These are phyloP conservation scores for Barbatosphaeria neglecta DNA, from an alignment of 495 filamentous ascomycete species.

Conservation along the genomic window DNA sequence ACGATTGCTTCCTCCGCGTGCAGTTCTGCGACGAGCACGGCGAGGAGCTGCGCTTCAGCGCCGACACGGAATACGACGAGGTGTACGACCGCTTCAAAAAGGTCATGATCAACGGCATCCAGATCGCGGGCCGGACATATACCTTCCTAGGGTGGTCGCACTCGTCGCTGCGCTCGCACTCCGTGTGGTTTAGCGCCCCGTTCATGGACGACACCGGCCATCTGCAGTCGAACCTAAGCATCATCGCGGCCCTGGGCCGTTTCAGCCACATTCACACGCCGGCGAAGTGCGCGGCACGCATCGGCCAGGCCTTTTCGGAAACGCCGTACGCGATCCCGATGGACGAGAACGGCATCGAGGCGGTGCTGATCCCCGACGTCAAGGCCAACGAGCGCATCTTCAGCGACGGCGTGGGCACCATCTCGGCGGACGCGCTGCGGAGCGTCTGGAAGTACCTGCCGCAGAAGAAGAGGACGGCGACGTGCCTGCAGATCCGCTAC, in stretches of 20 bases:
- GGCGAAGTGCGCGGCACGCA: slow-evolving; percentile 67
- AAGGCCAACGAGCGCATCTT: slow-evolving; percentile 42
- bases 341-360: slow-evolving; percentile 16
- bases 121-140: slow-evolving; percentile 52
- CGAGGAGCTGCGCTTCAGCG: slow-evolving; percentile 45
- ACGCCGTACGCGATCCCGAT: slow-evolving; percentile 45
- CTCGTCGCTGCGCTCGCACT: slow-evolving; percentile 57
- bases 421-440: slow-evolving; percentile 46
- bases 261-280: slow-evolving; percentile 53
- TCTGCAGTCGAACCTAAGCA: slow-evolving; percentile 28
- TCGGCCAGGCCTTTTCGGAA: slow-evolving; percentile 76
- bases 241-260: slow-evolving; percentile 54
- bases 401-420: slow-evolving; percentile 68
- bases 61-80: slow-evolving; percentile 36
- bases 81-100: slow-evolving; percentile 51
- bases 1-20: slow-evolving; percentile 58
- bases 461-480: slow-evolving; percentile 33
- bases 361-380: slow-evolving; percentile 30
- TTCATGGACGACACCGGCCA: slow-evolving; percentile 37
- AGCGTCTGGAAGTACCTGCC: slow-evolving; percentile 37
- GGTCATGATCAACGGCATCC: slow-evolving; percentile 43
- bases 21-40: slow-evolving; percentile 65
- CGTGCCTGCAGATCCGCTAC: slow-evolving; percentile 61
- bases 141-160: slow-evolving; percentile 72
- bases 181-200: slow-evolving; percentile 63